Evolutionary conservation across 2,329 filamentous ascomycete species (phyloP).

Genomic region (Neonectria ditissima): DNA sequence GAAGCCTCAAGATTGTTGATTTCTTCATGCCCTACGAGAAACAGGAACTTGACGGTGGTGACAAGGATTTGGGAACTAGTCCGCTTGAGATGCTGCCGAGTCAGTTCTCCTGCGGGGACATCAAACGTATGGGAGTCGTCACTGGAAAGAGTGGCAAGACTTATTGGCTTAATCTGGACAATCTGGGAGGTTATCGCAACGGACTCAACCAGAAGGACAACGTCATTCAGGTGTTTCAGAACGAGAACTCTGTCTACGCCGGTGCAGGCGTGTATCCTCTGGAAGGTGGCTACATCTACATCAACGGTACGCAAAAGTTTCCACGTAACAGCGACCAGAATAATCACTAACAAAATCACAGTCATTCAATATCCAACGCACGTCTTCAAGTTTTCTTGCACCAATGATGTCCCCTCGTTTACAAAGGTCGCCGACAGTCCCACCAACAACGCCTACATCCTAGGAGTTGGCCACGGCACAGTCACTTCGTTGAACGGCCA

Average conservation of each 20-base stretch:
- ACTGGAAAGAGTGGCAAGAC: slow-evolving; percentile 65
- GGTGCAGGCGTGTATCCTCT: slow-evolving; percentile 61
- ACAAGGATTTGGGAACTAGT: slow-evolving; percentile 62
- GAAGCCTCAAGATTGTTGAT: slow-evolving; percentile 59
- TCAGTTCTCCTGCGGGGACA: slow-evolving; percentile 57
- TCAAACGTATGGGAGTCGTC: slow-evolving; percentile 61
- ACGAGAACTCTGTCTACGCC: slow-evolving; percentile 59
- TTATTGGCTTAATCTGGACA: slow-evolving; percentile 57
- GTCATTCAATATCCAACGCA: slow-evolving; percentile 66
- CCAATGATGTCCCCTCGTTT: slow-evolving; percentile 63
- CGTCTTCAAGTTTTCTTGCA: slow-evolving; percentile 69
- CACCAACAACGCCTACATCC: slow-evolving; percentile 62
- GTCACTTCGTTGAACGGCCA: slow-evolving; percentile 66
- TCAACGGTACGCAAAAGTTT: slow-evolving; percentile 46
- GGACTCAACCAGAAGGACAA: slow-evolving; percentile 53
- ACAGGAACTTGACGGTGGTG: slow-evolving; percentile 60
- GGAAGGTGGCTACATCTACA: slow-evolving; percentile 62
- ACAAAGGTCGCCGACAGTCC: slow-evolving; percentile 64
- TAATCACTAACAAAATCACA: background rate
- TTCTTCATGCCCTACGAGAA: slow-evolving; percentile 69
- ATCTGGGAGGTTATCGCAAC: slow-evolving; percentile 56
- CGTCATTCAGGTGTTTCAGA: slow-evolving; percentile 58
- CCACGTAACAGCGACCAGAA: background rate
- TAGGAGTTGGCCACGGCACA: slow-evolving; percentile 68
- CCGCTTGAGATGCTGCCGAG: slow-evolving; percentile 57